Evolutionary conservation across 1,284 basidiomycete species (phyloP), one percentile per base, ranked within the genome.

Genomic region (Testicularia cyperi): DNA sequence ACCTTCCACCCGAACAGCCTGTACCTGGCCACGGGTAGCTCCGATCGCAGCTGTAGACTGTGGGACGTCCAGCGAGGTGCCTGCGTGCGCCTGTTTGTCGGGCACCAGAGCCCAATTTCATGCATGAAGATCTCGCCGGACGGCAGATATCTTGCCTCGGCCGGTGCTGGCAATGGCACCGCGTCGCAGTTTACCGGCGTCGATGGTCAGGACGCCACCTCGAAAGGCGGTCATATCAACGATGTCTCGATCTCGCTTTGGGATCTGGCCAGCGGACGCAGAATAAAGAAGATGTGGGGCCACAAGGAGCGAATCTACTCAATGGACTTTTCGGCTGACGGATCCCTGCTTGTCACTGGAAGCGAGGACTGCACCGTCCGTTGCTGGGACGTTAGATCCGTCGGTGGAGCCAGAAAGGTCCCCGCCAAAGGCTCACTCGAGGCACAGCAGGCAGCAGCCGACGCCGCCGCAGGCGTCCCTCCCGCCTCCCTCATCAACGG

Each of bases 31-130:
- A 98, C 95, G 0, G 95, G 92, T 4, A 97, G 92, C 0, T 91
- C 87, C 63, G 95, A 99, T 77, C 88, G 89, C 81, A 92, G 92
- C 5, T 90, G 91, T 55, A 84, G 95, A 32, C 78, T 99, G 27
- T 99, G 95, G 95, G 95, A 99, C 74, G 90, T 96, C n/a, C 95
- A 98, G 72, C 85, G 87, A 23, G 95, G 95, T 5, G 83, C 86
- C 3, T 95, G 91, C 77, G 86, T 98, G 4, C 85, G 95, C 9
- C 87, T 98, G 16, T 98, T 98, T 78, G 85, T 95, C 24, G 95
- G 94, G 0, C 95, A 98, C 75, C 88, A 92, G 68, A 91, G 88
- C 36, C 81, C 87, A 5, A 83, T 99, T n/a, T 88, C 90, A 5
- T 84, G 87, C 2, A 79, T 98, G 51, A 88, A 90, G 4, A 84